Evolutionary conservation across 176 grass and related monocot species (phyloP).

Genomic region (Cenchrus fungigraminus): DNA sequence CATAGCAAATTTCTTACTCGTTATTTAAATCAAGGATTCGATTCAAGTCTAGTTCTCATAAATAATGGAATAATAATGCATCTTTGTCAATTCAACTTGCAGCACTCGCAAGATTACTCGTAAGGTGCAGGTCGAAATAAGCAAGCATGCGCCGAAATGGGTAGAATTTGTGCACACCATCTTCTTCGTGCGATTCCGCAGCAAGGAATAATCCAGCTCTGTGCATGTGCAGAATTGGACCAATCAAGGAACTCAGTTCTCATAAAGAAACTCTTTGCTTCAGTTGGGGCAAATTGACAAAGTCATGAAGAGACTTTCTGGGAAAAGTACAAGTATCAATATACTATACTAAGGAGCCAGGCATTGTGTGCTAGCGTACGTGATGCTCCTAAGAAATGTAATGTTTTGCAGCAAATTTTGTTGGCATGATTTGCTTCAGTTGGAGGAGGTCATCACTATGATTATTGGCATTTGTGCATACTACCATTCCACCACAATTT

Average conservation of each 20-base stretch:
- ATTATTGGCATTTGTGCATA: no score
- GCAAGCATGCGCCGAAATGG: constrained; percentile 7
- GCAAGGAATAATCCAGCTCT: constrained; percentile 3
- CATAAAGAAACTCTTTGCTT: constrained; percentile 23
- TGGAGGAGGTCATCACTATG: no score
- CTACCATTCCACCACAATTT: no score
- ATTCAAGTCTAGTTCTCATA: no score
- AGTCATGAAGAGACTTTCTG: neutral
- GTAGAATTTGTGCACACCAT: neutral
- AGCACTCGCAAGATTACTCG: neutral
- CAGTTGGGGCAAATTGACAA: neutral
- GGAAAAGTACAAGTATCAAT: neutral
- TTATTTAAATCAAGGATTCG: no score
- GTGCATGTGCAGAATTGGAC: neutral
- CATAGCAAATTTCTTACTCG: no score
- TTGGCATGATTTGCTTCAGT: neutral
- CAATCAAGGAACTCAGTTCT: constrained; percentile 7
- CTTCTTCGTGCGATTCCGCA: neutral
- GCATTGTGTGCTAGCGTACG: neutral
- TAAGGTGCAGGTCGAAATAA: neutral
- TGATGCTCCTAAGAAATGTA: neutral
- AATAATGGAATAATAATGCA: no score
- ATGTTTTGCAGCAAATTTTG: neutral
- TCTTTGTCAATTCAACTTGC: constrained; percentile 1
- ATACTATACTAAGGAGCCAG: neutral